These are phyloP conservation scores for Anacardium occidentale DNA, from an alignment of 345 rosid species.

Conservation along the genomic window DNA sequence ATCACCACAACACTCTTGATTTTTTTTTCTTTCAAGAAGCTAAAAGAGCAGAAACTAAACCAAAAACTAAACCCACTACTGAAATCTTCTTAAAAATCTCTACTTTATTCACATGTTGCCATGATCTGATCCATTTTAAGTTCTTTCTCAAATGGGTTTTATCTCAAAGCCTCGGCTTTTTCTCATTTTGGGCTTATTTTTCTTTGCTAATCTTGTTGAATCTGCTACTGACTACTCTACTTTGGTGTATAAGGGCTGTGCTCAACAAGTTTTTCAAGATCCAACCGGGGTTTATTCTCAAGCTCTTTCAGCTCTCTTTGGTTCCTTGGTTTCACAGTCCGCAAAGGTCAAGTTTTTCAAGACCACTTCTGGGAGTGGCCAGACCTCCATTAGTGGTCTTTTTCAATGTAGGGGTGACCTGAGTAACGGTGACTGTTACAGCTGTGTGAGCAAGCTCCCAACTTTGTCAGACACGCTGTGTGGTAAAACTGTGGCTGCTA, in stretches of 20 bases:
- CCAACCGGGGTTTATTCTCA: conserved; percentile 85
- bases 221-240: conserved; percentile 61
- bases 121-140: conserved; percentile 55
- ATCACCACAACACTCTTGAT: conserved; percentile 4
- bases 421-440: conserved; percentile 71
- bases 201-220: conserved; percentile 39
- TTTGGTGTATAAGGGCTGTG: conserved; percentile 89
- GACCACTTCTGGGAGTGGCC: conserved; percentile 75
- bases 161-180: conserved; percentile 36
- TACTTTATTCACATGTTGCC: conserved; percentile 25
- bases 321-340: conserved; percentile 78
- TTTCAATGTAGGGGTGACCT: conserved; percentile 97
- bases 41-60: conserved; percentile 16
- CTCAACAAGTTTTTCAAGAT: conserved; percentile 74
- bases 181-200: conserved; percentile 26
- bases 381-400: conserved; percentile 73
- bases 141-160: conserved; percentile 42
- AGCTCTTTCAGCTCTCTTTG: conserved; percentile 81
- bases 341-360: conserved; percentile 79
- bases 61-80: conserved; percentile 18
- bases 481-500: conserved; percentile 67
- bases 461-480: conserved; percentile 70
- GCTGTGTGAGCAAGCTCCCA: conserved; percentile 87
- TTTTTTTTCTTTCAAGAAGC: not conserved
- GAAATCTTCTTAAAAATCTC: conserved; percentile 22